phyloP scores from a whole-genome alignment of 2,329 filamentous ascomycete species.

The Dactylonectria estremocensis region DNA sequence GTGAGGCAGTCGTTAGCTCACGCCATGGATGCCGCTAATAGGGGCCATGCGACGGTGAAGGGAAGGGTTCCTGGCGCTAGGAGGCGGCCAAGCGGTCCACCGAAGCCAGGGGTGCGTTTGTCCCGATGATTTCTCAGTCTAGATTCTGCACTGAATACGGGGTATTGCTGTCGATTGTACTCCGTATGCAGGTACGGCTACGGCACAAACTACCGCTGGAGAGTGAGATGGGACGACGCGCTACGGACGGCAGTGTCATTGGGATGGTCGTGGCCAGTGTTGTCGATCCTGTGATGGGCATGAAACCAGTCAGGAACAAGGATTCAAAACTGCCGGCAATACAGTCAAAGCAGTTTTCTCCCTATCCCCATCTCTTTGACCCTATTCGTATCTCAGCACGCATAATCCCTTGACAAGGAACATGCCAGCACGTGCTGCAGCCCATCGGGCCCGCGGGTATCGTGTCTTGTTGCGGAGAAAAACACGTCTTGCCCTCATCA shows the following conservation, averaged over 20 bases:
- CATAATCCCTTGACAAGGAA: not conserved
- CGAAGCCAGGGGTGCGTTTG: not conserved
- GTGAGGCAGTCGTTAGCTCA: constrained; percentile 1
- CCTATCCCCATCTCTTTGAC: not conserved
- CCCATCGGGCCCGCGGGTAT: not conserved
- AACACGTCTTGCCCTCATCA: not conserved
- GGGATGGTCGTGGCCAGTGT: not conserved
- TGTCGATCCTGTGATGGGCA: not conserved
- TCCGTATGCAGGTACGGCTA: constrained; percentile 8
- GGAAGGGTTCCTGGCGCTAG: not conserved
- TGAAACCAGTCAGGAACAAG: not conserved
- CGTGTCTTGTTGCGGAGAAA: not conserved
- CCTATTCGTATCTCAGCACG: not conserved
- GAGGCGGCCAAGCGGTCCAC: not conserved
- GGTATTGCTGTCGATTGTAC: not conserved
- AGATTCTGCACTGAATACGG: constrained; percentile 6
- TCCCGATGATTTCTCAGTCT: constrained; percentile 4
- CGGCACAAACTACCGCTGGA: no score
- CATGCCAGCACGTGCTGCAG: not conserved
- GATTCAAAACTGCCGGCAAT: not conserved
- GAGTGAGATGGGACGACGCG: not conserved
- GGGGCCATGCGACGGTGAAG: constrained; percentile 3
- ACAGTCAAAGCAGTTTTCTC: not conserved
- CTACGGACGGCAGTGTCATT: not conserved
- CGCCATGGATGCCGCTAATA: constrained; percentile 10